phyloP scores from a whole-genome alignment of 768 basidiomycete genomes.

The Pisolithus microcarpus region DNA sequence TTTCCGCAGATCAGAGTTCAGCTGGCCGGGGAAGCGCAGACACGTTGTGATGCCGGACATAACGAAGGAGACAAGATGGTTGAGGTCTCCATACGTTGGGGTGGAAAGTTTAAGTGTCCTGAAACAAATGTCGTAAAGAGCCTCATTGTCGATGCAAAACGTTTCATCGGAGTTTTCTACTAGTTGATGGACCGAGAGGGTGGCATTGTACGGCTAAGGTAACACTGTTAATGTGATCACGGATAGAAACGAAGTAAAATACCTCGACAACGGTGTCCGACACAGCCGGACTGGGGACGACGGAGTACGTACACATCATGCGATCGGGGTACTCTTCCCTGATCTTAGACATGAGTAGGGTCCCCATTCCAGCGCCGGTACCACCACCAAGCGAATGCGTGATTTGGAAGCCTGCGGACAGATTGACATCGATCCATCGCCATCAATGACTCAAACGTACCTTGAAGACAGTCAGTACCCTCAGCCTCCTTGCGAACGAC shows the following conservation, averaged over 20 bases:
- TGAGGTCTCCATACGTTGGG: slow-evolving; percentile 95
- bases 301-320: slow-evolving; percentile 99
- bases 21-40: slow-evolving; percentile 98
- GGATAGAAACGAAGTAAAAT: slow-evolving; percentile 5
- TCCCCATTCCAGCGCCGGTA: slow-evolving; percentile 99
- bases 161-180: slow-evolving; percentile 99
- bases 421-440: neutral
- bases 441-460: slow-evolving; percentile 34
- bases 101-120: slow-evolving; percentile 93
- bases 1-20: slow-evolving; percentile 98
- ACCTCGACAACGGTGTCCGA: slow-evolving; percentile 99
- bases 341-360: slow-evolving; percentile 97
- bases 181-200: slow-evolving; percentile 95
- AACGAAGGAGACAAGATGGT: slow-evolving; percentile 95
- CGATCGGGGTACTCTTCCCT: slow-evolving; percentile 98
- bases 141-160: slow-evolving; percentile 99
- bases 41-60: slow-evolving; percentile 99
- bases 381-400: slow-evolving; percentile 98
- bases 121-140: slow-evolving; percentile 98
- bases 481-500: slow-evolving; percentile 99
- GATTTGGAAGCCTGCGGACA: slow-evolving; percentile 85
- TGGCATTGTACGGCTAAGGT: slow-evolving; percentile 90
- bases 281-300: slow-evolving; percentile 94
- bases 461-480: slow-evolving; percentile 94
- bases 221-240: neutral